Percentiles rank a stretch among this genome's conserved stretches.
These are phyloP conservation scores for Penicillium palitans DNA, from an alignment of 2,329 filamentous ascomycete genomes.

Conservation along the genomic window DNA sequence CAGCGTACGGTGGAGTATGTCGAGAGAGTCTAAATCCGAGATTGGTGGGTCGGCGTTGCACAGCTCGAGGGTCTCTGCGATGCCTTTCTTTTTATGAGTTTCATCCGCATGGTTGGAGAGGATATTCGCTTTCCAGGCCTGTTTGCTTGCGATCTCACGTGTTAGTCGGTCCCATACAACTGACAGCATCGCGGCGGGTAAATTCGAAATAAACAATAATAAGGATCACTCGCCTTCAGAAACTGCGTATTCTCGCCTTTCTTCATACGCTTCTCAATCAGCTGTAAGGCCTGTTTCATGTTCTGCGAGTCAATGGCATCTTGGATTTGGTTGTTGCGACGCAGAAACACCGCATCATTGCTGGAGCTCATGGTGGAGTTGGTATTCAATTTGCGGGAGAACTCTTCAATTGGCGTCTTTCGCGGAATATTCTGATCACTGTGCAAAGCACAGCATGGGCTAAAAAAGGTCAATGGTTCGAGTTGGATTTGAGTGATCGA, in stretches of 20 bases:
- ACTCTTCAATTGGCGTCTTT: background rate
- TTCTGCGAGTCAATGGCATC: constrained; percentile 51
- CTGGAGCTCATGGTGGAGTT: constrained; percentile 33
- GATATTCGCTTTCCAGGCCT: constrained; percentile 49
- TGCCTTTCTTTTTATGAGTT: constrained; percentile 45
- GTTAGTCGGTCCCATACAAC: background rate
- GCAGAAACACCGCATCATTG: constrained; percentile 44
- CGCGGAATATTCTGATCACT: constrained; percentile 19
- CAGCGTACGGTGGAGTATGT: constrained; percentile 45
- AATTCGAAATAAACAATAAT: background rate
- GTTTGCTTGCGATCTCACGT: background rate
- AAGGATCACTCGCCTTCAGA: constrained; percentile 34
- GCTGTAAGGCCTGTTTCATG: constrained; percentile 51
- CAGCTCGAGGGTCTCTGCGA: constrained; percentile 44
- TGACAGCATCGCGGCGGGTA: background rate
- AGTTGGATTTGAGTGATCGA: background rate
- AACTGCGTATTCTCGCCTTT: constrained; percentile 53
- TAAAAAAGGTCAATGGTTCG: constrained; percentile 1
- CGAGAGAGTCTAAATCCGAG: constrained; percentile 48
- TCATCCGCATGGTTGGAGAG: constrained; percentile 45
- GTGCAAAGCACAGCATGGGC: constrained; percentile 30
- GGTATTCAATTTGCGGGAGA: background rate
- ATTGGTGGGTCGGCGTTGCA: constrained; percentile 45
- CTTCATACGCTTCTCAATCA: constrained; percentile 55
- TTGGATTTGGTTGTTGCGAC: constrained; percentile 52